Percentiles rank a stretch among this genome's conserved stretches.
These are phyloP conservation scores for Hypoxylon cercidicola DNA, from an alignment of 495 filamentous ascomycete species.

Conservation along the genomic window DNA sequence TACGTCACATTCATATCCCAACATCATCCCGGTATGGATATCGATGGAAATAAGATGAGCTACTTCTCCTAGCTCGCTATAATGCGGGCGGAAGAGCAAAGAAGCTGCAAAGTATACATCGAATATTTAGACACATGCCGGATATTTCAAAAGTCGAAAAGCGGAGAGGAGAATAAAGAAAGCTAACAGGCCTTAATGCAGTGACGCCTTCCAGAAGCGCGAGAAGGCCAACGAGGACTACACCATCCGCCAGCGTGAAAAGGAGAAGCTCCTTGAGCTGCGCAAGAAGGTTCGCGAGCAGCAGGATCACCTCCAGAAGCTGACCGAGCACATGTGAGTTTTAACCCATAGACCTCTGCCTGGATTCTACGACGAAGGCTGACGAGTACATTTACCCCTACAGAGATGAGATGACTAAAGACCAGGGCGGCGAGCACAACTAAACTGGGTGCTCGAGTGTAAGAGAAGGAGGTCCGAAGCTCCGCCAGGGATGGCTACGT, in stretches of 20 bases:
- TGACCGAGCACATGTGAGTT: constrained; percentile 84
- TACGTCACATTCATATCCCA: constrained; percentile 44
- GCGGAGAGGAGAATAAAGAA: constrained; percentile 8
- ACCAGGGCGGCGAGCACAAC: constrained; percentile 79
- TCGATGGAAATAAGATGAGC: background rate
- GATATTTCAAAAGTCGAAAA: background rate
- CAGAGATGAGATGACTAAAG: constrained; percentile 74
- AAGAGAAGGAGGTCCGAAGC: constrained; percentile 27
- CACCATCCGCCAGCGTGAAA: constrained; percentile 85
- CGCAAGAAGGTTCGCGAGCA: constrained; percentile 82
- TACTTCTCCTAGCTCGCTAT: constrained; percentile 1
- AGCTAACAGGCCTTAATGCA: constrained; percentile 44
- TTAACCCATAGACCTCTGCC: constrained; percentile 15
- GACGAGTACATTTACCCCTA: constrained; percentile 27
- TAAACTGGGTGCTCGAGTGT: constrained; percentile 50
- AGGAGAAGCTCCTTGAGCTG: constrained; percentile 80
- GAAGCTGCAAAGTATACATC: background rate
- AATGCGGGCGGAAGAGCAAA: background rate
- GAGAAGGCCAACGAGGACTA: constrained; percentile 87
- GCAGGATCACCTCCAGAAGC: constrained; percentile 81
- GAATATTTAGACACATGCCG: background rate
- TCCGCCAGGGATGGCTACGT: background rate
- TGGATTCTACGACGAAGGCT: constrained; percentile 21
- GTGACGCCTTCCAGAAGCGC: constrained; percentile 90
- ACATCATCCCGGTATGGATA: background rate